A percentile compares a stretch with the other conserved stretches of the same genome.
Conservation (phyloP, 345 rosid species). For the Barbarea vulgaris region DNA sequence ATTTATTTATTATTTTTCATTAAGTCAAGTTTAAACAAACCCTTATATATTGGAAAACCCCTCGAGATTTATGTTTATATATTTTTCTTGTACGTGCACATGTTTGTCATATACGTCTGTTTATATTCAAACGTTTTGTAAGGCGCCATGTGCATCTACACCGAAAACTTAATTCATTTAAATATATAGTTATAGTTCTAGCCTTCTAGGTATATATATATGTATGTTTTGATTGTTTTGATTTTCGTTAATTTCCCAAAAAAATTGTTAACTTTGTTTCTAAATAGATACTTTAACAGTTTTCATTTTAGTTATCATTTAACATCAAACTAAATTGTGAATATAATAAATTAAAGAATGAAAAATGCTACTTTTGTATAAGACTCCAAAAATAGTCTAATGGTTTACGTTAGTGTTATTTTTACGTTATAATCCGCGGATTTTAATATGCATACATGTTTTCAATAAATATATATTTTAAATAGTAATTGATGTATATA, state of each 20-base stretch:
- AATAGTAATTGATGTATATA: background rate
- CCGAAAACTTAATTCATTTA: background rate
- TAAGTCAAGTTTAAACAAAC: background rate
- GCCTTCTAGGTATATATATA: background rate
- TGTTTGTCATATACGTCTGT: background rate
- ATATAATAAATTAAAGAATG: no score
- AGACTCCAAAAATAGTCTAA: background rate
- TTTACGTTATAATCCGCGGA: background rate
- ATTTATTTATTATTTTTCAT: background rate
- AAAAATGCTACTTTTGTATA: no score
- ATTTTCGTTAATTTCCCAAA: background rate
- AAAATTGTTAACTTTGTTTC: background rate
- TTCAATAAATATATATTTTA: background rate
- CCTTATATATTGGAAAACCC: background rate
- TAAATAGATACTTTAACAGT: background rate
- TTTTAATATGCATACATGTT: background rate
- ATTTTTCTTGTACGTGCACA: background rate
- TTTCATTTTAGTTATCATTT: no score
- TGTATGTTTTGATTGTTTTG: background rate
- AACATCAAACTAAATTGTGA: background rate
- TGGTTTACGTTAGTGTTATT: background rate
- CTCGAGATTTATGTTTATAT: background rate
- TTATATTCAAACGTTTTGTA: background rate
- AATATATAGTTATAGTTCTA: background rate
- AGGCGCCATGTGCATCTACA: background rate